Evolutionary conservation across 2,329 filamentous ascomycete species (phyloP).

Genomic region (Leptodontidium sp.): DNA sequence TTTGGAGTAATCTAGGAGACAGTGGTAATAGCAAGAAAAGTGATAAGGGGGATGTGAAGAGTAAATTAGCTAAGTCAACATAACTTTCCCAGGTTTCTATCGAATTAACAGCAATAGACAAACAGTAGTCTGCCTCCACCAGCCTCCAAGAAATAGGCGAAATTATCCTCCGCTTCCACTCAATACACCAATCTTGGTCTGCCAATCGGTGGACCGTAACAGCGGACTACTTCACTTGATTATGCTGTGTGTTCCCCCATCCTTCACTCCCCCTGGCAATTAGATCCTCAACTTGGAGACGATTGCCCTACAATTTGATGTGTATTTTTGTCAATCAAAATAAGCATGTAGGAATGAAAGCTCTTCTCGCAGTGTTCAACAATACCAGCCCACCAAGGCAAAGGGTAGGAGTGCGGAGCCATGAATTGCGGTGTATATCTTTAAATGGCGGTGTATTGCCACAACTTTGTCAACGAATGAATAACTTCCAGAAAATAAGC

Average conservation of each 20-base stretch:
- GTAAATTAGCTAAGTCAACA: no score
- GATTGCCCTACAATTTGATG: no score
- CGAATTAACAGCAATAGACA: constrained; percentile 14
- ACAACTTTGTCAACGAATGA: neutral
- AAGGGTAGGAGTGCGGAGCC: neutral
- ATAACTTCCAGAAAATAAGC: neutral
- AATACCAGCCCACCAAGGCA: no score
- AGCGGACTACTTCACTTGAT: constrained; percentile 5
- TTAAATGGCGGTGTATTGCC: neutral
- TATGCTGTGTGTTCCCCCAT: neutral
- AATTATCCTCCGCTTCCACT: constrained; percentile 2
- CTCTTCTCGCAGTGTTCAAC: no score
- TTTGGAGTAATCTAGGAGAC: no score
- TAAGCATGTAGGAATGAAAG: no score
- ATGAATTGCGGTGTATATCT: constrained; percentile 2
- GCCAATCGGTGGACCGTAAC: neutral
- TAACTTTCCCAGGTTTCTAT: no score
- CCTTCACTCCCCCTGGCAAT: neutral
- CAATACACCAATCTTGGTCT: neutral
- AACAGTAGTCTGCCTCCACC: neutral
- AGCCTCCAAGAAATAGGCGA: neutral
- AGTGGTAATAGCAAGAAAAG: no score
- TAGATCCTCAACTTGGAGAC: neutral
- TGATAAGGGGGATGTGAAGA: no score
- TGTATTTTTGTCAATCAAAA: no score